Evolutionary conservation across 2,329 filamentous ascomycete species (phyloP), one percentile per base, ranked within the genome.

Genomic region (Venturia oleaginea): DNA sequence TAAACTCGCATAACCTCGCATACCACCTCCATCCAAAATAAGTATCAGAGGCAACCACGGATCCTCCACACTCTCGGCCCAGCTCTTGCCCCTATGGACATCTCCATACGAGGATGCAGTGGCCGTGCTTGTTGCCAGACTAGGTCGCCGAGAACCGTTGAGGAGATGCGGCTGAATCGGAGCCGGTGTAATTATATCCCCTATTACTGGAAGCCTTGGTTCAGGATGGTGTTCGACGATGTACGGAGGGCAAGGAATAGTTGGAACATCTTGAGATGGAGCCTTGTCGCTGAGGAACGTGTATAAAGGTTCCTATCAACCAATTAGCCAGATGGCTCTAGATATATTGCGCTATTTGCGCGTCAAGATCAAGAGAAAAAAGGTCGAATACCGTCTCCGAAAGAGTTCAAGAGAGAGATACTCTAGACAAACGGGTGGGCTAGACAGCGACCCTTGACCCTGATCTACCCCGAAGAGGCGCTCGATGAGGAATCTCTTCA

Each of bases 1-100:
- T 55, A 82, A 73, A 68, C 76, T 80, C 64, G 78, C 79, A 71
- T 81, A 81, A 66, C 80, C 80, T 65, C 80, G 73, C 46, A 82
- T 81, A 7, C 80, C 79, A 42, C 80, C 80, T 61, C 80, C 80
- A 71, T 82, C 75, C 75, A 64, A 69, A 0, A 78, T 79, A 62
- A 81, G 68, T 51, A 81, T 80, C 42, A 77, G 74, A 62, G 79
- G 77, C 62, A 78, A 75, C 79, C 79, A 81, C 55, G 78, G 75
- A 68, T 79, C 78, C 24, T 78, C 72, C 4, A 80, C 75, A 5
- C 69, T 67, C 66, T 71, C 69, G 48, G 76, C 74, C 79, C 79
- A 81, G 42, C 73, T 72, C 60, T 74, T 71, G 22, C 79, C 79
- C 15, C 76, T 73, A 68, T 76, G 77, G 67, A 79, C 76, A 51